Base-by-base conservation (phyloP, 1,284 basidiomycete genomes). In the Moniliella sp. region DNA sequence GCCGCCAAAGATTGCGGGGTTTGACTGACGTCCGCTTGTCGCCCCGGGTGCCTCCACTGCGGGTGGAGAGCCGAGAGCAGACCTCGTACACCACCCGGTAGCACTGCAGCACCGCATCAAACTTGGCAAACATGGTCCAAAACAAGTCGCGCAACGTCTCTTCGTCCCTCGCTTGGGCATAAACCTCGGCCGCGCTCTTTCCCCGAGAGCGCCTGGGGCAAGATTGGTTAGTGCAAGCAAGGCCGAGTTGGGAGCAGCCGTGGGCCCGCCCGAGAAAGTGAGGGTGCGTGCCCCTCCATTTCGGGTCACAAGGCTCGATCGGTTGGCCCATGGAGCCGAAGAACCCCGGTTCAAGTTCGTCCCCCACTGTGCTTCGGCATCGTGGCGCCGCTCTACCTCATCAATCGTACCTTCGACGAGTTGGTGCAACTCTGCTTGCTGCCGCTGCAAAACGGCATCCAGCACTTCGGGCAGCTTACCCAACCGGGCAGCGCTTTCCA, bases 41-140 rank as follows among this genome's bases (percentile, higher is more conserved):
- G n/a, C n/a, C n/a, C 21, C 21, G 21, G 15, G 45, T 41, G 28
- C 45, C 44, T 4, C 45, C 50, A 4, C 35, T 33, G 3, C 53
- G 36, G 18, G 32, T 32, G 5, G 45, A 37, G 21, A 59, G 48
- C 30, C 40, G 40, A 9, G 41, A 35, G 1, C 50, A 46, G 1
- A 97, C 79, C 60, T 97, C 91, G 51, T 78, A 84, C 1, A 91
- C 71, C 2, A 93, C 78, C 29, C 86, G 68, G 45, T 94, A 68
- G 5, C 84, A 81, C 61, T 97, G 86, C 19, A 80, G 69, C n/a
- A 94, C 78, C 13, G 91, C 91, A 50, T 86, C 77, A 32, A 99
- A 62, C 62, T 99, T 99, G 4, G 84, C 91, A 58, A 83, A 99
- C 11, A 93, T 61, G 3, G 91, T 94, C 86, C 88, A 97, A 62